phyloP scores from a whole-genome alignment of 805 yeast genomes.

The Ogataea nitratoaversa region DNA sequence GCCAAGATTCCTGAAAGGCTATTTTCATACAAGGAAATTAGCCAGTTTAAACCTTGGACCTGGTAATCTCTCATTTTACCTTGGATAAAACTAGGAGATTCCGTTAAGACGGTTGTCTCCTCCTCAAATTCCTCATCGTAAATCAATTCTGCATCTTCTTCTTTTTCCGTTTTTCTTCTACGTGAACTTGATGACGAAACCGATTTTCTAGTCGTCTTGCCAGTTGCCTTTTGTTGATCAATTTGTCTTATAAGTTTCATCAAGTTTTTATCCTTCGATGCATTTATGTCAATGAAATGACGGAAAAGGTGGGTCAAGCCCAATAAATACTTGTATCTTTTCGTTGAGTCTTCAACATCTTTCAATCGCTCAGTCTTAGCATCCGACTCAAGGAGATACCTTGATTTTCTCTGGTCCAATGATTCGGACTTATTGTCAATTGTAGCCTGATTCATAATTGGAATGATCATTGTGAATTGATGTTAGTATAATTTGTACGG shows the following conservation, averaged over 20 bases:
- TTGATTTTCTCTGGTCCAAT: conserved; percentile 37
- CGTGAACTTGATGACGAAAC: conserved; percentile 31
- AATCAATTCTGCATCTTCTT: conserved; percentile 90
- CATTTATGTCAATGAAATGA: conserved; percentile 78
- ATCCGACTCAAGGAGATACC: conserved; percentile 50
- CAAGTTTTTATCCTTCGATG: conserved; percentile 72
- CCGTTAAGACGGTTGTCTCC: conserved; percentile 71
- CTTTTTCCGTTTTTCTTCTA: conserved; percentile 86
- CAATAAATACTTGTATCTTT: conserved; percentile 73
- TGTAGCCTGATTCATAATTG: conserved; percentile 1
- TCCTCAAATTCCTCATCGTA: conserved; percentile 72
- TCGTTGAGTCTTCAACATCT: conserved; percentile 65
- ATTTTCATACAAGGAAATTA: conserved; percentile 82
- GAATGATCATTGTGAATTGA: neutral
- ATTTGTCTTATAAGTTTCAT: conserved; percentile 54
- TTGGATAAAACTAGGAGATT: conserved; percentile 72
- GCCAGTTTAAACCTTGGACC: conserved; percentile 93
- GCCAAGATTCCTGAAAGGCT: conserved; percentile 90
- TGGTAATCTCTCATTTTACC: conserved; percentile 89
- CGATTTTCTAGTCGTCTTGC: conserved; percentile 20
- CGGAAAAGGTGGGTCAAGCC: conserved; percentile 83
- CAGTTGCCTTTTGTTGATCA: conserved; percentile 45
- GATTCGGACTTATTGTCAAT: conserved; percentile 20
- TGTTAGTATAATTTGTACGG: neutral
- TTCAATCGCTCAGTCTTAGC: conserved; percentile 53